These are phyloP conservation scores for Metschnikowia cerradonensis DNA, from an alignment of 805 yeast genomes.

Conservation along the genomic window DNA sequence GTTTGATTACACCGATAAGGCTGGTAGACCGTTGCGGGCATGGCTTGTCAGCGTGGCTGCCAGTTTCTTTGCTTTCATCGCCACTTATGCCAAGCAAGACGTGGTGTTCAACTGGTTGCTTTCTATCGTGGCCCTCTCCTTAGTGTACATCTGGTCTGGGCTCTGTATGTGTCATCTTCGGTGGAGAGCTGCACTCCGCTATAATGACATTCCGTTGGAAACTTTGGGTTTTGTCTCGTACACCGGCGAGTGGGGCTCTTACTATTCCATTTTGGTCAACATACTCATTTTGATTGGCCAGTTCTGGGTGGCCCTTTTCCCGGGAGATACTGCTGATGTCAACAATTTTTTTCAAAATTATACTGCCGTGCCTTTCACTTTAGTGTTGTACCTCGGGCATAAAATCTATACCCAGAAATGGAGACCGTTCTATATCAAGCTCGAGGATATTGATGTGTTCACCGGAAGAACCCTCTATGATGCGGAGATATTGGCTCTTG, in stretches of 20 bases:
- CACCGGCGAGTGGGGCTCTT: constrained; percentile 40
- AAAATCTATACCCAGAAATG: constrained; percentile 20
- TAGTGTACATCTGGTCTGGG: constrained; percentile 24
- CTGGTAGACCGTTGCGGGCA: constrained; percentile 26
- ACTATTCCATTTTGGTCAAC: constrained; percentile 28
- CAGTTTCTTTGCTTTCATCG: constrained; percentile 24
- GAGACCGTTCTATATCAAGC: constrained; percentile 18
- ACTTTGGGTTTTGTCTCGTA: constrained; percentile 28
- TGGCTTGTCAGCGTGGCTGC: constrained; percentile 20
- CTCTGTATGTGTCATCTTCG: constrained; percentile 26
- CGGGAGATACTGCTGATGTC: constrained; percentile 23
- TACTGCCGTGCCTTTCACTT: constrained; percentile 21
- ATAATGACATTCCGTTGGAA: constrained; percentile 18
- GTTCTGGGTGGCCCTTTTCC: constrained; percentile 43
- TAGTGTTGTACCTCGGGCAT: constrained; percentile 22
- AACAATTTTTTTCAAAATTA: constrained; percentile 28
- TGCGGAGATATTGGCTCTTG: constrained; percentile 21
- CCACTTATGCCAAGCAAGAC: constrained; percentile 28
- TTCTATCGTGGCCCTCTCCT: constrained; percentile 25
- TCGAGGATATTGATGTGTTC: constrained; percentile 22
- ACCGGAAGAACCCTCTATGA: constrained; percentile 22
- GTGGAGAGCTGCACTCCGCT: constrained; percentile 25
- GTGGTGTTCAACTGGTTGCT: constrained; percentile 29
- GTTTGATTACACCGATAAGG: constrained; percentile 27
- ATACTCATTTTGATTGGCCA: constrained; percentile 38